Conservation (phyloP, 306 rosid genomes). For the Cicer yamashitae region DNA sequence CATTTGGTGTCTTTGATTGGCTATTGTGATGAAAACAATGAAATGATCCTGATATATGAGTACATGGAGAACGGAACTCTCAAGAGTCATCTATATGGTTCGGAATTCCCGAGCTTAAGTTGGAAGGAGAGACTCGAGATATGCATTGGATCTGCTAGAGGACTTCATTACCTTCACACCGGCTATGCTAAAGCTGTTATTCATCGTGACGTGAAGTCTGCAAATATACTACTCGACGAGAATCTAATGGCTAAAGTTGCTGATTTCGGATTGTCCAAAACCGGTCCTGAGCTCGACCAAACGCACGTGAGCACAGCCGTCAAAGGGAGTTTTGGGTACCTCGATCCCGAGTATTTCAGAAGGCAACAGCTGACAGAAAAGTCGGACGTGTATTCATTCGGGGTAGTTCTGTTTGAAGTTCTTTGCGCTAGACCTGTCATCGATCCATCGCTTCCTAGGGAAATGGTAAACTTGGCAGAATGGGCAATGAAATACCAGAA, state of each 20-base stretch:
- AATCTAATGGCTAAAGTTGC: constrained; percentile 95
- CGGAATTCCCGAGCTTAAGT: constrained; percentile 67
- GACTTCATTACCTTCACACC: constrained; percentile 94
- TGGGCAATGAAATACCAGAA: constrained; percentile 96
- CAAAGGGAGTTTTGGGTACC: constrained; percentile 89
- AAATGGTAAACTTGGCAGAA: constrained; percentile 89
- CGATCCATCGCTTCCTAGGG: constrained; percentile 85
- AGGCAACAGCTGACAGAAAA: constrained; percentile 88
- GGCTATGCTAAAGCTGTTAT: constrained; percentile 89
- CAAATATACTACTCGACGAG: constrained; percentile 87
- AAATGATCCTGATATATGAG: constrained; percentile 88
- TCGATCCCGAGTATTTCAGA: constrained; percentile 90
- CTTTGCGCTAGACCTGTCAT: constrained; percentile 89
- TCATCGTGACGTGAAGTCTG: constrained; percentile 92
- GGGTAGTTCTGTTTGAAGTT: constrained; percentile 87
- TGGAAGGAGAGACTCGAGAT: constrained; percentile 90
- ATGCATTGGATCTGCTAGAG: constrained; percentile 93
- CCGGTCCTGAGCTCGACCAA: constrained; percentile 85
- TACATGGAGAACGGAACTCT: constrained; percentile 93
- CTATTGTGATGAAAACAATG: constrained; percentile 86
- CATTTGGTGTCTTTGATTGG: constrained; percentile 91
- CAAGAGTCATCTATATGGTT: constrained; percentile 88
- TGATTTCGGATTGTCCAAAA: constrained; percentile 84
- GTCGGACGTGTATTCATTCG: constrained; percentile 88
- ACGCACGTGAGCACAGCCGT: constrained; percentile 92